A percentile compares a stretch with the other conserved stretches of the same genome.
These are phyloP conservation scores for Phytophthora citricola DNA, from an alignment of 352 stramenopile genomes.

Conservation along the genomic window DNA sequence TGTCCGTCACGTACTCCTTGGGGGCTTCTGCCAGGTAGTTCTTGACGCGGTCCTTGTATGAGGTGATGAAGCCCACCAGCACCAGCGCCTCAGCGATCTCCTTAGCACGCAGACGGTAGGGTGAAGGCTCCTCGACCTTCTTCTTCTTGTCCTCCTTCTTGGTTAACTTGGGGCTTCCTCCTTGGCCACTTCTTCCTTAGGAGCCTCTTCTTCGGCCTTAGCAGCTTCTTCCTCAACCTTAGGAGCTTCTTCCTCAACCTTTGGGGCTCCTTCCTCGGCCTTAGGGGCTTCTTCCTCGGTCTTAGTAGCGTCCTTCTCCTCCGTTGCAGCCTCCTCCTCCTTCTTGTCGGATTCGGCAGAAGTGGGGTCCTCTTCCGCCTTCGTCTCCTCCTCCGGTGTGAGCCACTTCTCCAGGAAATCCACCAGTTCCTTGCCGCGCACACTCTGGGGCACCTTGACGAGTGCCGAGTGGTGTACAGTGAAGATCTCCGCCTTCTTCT, in stretches of 20 bases:
- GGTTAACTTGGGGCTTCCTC: constrained; percentile 16
- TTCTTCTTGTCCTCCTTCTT: constrained; percentile 40
- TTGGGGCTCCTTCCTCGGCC: constrained; percentile 3
- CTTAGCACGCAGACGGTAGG: constrained; percentile 43
- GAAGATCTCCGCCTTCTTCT: constrained; percentile 53
- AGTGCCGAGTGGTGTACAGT: constrained; percentile 47
- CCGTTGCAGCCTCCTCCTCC: constrained; percentile 19
- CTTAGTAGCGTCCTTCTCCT: neutral
- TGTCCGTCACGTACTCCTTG: constrained; percentile 54
- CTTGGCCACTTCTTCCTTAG: constrained; percentile 23
- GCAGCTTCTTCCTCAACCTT: constrained; percentile 15
- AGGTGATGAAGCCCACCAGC: constrained; percentile 43
- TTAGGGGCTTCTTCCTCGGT: constrained; percentile 8
- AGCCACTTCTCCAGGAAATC: constrained; percentile 57
- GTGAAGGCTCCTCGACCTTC: constrained; percentile 36
- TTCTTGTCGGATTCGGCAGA: constrained; percentile 25
- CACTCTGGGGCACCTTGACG: constrained; percentile 49
- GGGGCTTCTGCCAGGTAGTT: constrained; percentile 40
- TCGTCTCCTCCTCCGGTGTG: constrained; percentile 30
- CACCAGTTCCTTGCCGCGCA: constrained; percentile 52
- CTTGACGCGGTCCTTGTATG: constrained; percentile 58
- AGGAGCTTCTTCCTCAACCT: constrained; percentile 16
- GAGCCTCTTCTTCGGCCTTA: constrained; percentile 21
- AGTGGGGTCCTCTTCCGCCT: constrained; percentile 20
- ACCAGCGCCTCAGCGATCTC: constrained; percentile 49